These are phyloP conservation scores for Fraxinus excelsior DNA, from an alignment of 257 asterid species.

Conservation along the genomic window DNA sequence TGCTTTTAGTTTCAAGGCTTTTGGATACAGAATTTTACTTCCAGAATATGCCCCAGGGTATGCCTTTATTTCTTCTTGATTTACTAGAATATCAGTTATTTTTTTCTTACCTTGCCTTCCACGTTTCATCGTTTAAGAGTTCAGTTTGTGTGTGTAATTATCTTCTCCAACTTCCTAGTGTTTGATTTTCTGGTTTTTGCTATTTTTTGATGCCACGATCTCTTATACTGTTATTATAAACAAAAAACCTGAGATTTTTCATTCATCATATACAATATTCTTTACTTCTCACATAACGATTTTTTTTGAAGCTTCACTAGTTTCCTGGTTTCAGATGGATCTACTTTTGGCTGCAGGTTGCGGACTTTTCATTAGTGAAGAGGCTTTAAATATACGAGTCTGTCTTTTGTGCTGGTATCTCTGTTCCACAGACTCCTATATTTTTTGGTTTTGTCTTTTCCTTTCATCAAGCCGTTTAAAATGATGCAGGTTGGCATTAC, in stretches of 20 bases:
- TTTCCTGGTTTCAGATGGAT: slow-evolving; percentile 68
- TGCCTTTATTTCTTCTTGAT: slow-evolving; percentile 3
- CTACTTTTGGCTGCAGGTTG: slow-evolving; percentile 93
- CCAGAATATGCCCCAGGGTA: slow-evolving; percentile 89
- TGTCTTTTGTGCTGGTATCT: slow-evolving; percentile 46
- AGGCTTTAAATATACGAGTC: slow-evolving; percentile 91
- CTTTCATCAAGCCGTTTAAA: slow-evolving; percentile 36
- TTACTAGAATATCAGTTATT: not conserved
- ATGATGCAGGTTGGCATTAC: slow-evolving; percentile 78
- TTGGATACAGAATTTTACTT: slow-evolving; percentile 71
- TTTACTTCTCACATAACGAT: not conserved
- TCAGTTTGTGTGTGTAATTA: not conserved
- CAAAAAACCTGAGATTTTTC: not conserved
- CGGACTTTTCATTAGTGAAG: slow-evolving; percentile 87
- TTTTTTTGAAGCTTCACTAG: not conserved
- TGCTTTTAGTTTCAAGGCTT: slow-evolving; percentile 68
- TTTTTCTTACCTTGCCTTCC: slow-evolving; percentile 6
- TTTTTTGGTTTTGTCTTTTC: slow-evolving; percentile 24
- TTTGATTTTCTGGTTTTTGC: slow-evolving; percentile 7
- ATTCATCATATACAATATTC: slow-evolving; percentile 13
- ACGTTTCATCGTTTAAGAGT: slow-evolving; percentile 11
- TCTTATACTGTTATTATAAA: not conserved
- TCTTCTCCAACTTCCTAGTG: not conserved
- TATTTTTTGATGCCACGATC: slow-evolving; percentile 10
- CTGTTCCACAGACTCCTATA: slow-evolving; percentile 34